A percentile compares a stretch with the other conserved stretches of the same genome.
Evolutionary conservation across 1,284 basidiomycete genomes (phyloP).

Genomic region (Fomitopsis betulina): DNA sequence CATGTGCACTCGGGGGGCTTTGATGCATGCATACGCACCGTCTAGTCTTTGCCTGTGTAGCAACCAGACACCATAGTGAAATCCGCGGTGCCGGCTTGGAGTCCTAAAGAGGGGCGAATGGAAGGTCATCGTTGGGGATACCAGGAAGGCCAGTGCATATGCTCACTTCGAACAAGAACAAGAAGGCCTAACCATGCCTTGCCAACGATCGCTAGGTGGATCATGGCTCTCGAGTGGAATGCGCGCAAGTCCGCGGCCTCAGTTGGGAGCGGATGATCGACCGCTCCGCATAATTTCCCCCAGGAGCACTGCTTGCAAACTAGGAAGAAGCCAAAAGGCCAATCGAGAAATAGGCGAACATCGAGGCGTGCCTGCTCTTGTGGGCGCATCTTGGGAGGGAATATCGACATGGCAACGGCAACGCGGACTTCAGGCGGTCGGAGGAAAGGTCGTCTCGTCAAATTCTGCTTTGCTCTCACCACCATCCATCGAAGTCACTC

Average conservation of each 20-base stretch:
- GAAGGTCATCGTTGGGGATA: too few species aligned
- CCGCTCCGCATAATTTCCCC: neutral
- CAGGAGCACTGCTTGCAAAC: neutral
- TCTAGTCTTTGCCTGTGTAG: too few species aligned
- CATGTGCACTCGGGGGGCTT: too few species aligned
- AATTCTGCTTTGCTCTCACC: slow-evolving; percentile 14
- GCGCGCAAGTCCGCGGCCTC: neutral
- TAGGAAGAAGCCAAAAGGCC: neutral
- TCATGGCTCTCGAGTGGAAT: neutral
- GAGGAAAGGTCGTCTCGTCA: neutral
- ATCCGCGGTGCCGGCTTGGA: too few species aligned
- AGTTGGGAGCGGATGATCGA: neutral
- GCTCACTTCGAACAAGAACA: too few species aligned
- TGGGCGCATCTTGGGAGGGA: neutral
- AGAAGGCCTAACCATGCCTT: too few species aligned
- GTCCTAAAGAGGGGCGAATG: too few species aligned
- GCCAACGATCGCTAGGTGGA: too few species aligned
- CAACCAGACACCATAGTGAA: too few species aligned
- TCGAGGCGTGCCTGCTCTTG: neutral
- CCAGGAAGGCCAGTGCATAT: too few species aligned
- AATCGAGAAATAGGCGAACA: neutral
- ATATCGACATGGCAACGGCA: slow-evolving; percentile 20
- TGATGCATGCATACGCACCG: too few species aligned
- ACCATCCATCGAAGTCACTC: slow-evolving; percentile 4
- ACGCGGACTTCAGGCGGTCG: neutral